Conservation (phyloP, 108 stramenopile genomes). For the Conticribra weissflogii region DNA sequence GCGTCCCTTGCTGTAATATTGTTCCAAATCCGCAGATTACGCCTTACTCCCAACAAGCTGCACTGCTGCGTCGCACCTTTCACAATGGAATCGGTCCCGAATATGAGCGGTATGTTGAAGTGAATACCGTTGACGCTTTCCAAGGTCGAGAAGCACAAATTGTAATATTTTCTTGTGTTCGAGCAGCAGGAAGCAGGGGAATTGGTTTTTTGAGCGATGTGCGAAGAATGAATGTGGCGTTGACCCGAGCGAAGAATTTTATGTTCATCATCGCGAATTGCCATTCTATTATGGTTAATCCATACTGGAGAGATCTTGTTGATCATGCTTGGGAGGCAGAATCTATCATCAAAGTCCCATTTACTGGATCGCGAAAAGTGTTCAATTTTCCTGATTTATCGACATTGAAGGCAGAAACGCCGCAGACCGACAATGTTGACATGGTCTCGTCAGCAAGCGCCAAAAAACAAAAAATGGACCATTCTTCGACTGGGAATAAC, state of each 20-base stretch:
- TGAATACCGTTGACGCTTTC: conserved; percentile 95
- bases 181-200: conserved; percentile 87
- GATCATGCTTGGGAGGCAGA: conserved; percentile 67
- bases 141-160: conserved; percentile 95
- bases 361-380: conserved; percentile 17
- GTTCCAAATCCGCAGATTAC: conserved; percentile 61
- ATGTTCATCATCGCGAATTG: conserved; percentile 86
- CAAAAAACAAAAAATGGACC: no score
- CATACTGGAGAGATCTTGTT: conserved; percentile 87
- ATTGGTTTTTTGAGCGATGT: conserved; percentile 98
- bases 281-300: conserved; percentile 78
- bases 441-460: no score
- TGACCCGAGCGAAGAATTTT: conserved; percentile 95
- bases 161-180: conserved; percentile 92
- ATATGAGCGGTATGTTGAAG: conserved; percentile 68
- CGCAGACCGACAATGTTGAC: no score
- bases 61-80: conserved; percentile 67
- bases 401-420: conserved; percentile 22
- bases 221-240: conserved; percentile 97
- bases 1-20: conserved; percentile 2
- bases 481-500: no score
- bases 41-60: conserved; percentile 92
- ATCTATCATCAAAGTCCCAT: conserved; percentile 68
- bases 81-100: conserved; percentile 48
- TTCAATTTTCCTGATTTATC: conserved; percentile 42